Evolutionary conservation across 108 stramenopile species (phyloP), one percentile per base, ranked within the genome.

Genomic region (Skeletonema potamos): DNA sequence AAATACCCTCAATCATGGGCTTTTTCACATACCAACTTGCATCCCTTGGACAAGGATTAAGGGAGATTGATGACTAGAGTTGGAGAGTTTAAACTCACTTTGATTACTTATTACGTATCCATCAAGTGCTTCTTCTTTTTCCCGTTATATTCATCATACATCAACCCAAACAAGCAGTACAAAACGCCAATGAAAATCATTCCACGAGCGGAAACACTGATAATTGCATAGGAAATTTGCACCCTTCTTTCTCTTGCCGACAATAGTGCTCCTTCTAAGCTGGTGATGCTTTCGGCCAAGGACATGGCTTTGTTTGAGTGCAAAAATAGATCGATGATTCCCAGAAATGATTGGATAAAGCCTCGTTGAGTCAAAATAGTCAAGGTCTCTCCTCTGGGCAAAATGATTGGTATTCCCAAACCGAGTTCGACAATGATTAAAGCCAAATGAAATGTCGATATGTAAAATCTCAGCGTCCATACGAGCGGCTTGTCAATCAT

Each of bases 21-120:
- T 95, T 95, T 81, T 95, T 95, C 62, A 91, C 93, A 8, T 95
- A 95, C 66, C 93, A 94, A 72, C 64, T 94, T 36, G 89, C 88
- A 69, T 82, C 82, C 24, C 54, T 94, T 61, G 66, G 72, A 12
- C 93, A 94, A 64, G 93, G 90, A 27, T 64, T 90, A 60, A 67
- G 79, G 57, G 89, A 89, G 63, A 75, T 81, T 51, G 83, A 89
- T 57, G 56, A 27, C 22, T 57, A 27, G 56, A 57, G 27, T 57
- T 15, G 20, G 43, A 13, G 43, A 12, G 12, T 44, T 44, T 13
- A 44, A 11, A 44, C 11, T 11, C 12, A 11, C n/a, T n/a, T n/a
- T n/a, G n/a, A n/a, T n/a, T n/a, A n/a, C n/a, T n/a, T n/a, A 13
- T 13, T 30, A 17, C 4, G 10, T 59, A 59, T 33, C 33, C 12